A percentile compares a stretch with the other conserved stretches of the same genome.
Conservation (phyloP, 140 eudicot species). For the Stevia rebaudiana region DNA sequence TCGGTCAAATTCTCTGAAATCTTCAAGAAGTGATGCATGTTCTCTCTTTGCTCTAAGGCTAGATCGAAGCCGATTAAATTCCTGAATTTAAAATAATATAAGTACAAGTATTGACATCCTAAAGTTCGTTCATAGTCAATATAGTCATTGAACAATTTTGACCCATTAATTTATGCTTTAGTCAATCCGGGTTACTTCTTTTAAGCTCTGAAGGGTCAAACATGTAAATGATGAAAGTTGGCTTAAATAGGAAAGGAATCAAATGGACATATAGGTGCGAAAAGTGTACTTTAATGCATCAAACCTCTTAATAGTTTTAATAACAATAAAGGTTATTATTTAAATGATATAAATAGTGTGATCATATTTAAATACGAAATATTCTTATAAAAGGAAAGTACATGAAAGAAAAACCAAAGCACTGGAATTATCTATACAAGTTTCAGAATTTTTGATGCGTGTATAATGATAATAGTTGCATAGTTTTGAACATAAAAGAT, state of each 20-base stretch:
- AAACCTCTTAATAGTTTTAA: neutral
- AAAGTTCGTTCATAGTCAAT: neutral
- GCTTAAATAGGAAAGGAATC: neutral
- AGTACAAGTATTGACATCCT: neutral
- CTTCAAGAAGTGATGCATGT: slow-evolving; percentile 94
- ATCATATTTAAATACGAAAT: neutral
- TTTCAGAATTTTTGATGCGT: neutral
- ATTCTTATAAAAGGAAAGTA: neutral
- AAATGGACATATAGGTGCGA: neutral
- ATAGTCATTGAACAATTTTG: neutral
- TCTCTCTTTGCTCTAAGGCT: slow-evolving; percentile 94
- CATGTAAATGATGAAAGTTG: neutral
- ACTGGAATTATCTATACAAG: neutral
- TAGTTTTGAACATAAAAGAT: neutral
- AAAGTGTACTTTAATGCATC: neutral
- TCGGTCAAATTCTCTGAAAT: slow-evolving; percentile 91
- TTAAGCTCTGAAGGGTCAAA: neutral
- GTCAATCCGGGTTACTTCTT: neutral
- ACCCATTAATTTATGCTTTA: neutral
- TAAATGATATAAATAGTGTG: neutral
- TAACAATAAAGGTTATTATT: neutral
- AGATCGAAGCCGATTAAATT: slow-evolving; percentile 80
- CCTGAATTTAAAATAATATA: slow-evolving; percentile 42
- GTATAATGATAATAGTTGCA: neutral
- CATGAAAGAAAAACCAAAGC: neutral